Conservation (phyloP, 768 basidiomycete genomes). For the Cubamyces sp. region DNA sequence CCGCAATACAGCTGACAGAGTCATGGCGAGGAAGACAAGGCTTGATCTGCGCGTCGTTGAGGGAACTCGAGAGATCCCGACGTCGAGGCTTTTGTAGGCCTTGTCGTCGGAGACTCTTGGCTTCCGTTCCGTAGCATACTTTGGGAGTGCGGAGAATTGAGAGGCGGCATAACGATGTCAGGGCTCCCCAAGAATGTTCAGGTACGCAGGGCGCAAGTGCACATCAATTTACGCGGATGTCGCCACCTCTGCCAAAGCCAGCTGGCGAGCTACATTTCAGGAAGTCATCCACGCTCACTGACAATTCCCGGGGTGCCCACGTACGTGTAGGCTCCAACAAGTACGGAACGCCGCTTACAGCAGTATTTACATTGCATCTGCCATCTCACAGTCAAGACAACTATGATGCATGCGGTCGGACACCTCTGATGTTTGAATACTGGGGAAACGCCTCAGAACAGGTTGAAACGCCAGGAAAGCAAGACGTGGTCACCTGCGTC, state of each 20-base stretch:
- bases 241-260: not conserved
- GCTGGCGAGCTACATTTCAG: slow-evolving; percentile 1
- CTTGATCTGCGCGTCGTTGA: not conserved
- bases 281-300: not conserved
- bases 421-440: not conserved
- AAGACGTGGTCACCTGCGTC: not conserved
- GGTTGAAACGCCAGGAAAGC: not conserved
- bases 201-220: slow-evolving; percentile 1
- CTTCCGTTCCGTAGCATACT: not conserved
- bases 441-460: not conserved
- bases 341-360: not conserved
- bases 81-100: slow-evolving; percentile 16
- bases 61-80: not conserved
- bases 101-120: not conserved
- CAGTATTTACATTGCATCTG: not conserved
- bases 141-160: slow-evolving; percentile 1
- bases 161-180: not conserved
- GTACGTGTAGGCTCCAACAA: not conserved
- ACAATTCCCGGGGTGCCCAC: not conserved
- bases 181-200: not conserved
- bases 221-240: not conserved
- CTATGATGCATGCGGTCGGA: not conserved
- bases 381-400: not conserved
- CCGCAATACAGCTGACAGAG: slow-evolving; percentile 19
- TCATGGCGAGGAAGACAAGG: slow-evolving; percentile 16